phyloP scores from a whole-genome alignment of 176 grass and related monocot species.

The Ensete ventricosum region DNA sequence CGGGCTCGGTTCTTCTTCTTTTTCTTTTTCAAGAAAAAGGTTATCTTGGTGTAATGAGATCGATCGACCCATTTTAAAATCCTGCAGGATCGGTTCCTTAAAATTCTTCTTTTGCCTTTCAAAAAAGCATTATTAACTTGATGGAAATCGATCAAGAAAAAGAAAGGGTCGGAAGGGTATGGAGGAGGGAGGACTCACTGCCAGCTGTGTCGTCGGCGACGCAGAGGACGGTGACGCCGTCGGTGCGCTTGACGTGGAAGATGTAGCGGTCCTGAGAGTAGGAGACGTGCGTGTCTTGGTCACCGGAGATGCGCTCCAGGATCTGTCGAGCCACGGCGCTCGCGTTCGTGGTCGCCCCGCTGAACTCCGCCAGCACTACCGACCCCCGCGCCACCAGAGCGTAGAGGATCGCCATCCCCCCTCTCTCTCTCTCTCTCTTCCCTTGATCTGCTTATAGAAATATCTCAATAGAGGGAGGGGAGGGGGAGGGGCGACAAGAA shows the following conservation, averaged over 20 bases:
- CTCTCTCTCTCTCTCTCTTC: background rate
- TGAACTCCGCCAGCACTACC: constrained; percentile 80
- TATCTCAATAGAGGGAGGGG: too few relatives aligned
- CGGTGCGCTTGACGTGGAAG: constrained; percentile 95
- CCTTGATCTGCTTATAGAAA: background rate
- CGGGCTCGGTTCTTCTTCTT: background rate
- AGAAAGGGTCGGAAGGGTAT: background rate
- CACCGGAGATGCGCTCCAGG: constrained; percentile 53
- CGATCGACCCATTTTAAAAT: background rate
- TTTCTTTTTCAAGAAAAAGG: background rate
- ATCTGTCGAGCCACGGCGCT: constrained; percentile 78
- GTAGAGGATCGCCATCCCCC: constrained; percentile 75
- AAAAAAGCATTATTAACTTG: background rate
- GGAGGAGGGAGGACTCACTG: constrained; percentile 15
- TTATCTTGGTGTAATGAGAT: background rate
- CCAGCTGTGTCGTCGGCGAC: constrained; percentile 90
- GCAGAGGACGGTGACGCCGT: constrained; percentile 96
- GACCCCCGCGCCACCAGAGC: constrained; percentile 68
- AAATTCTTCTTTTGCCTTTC: background rate
- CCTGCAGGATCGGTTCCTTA: background rate
- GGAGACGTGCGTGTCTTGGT: constrained; percentile 83
- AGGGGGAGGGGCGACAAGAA: too few relatives aligned
- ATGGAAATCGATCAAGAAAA: background rate
- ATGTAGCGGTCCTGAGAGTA: constrained; percentile 92
- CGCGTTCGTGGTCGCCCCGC: constrained; percentile 60